Base-by-base conservation (phyloP, 805 yeast genomes). In the Kodamaea kaohsiungensis region DNA sequence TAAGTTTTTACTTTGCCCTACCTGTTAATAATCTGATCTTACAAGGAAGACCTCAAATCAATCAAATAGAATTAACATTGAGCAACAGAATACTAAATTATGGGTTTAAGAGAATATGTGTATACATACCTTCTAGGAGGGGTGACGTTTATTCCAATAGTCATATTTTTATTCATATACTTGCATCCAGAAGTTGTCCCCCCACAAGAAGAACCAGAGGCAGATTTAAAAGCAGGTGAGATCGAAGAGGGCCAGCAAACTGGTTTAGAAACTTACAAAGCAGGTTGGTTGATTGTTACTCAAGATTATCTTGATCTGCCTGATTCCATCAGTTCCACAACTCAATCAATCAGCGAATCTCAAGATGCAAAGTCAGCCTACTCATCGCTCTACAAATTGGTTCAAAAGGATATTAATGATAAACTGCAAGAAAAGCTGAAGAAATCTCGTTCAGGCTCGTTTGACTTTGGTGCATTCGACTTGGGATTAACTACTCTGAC, bases 211-310 rank as follows among this genome's bases (percentile, higher is more conserved):
- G 1, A 59, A 55, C 12, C 49, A 54, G 10, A 18, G 19, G 42
- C 51, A 43, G 70, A 72, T 5, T 70, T 86, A 50, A 84, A 80
- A 58, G 84, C 86, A 3, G 88, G 88, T 0, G 85, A 82, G 56
- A 62, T 87, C n/a, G 85, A 86, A 53, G 92, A 88, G 60, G 69
- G 71, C 10, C 69, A 72, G 40, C 74, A 77, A n/a, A 67, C 82
- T 0, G 96, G 95, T 2, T 81, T 87, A 0, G 83, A 84, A 22
- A 80, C 90, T 0, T 79, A 70, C 60, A 82, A 79, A 64, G 73
- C 83, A 9, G 97, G 96, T 7, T 89, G 96, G 96, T 71, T 91
- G 1, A 83, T 87, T 2, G 92, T 92, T n/a, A 88, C 96, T 0
- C 85, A 84, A 56, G 93, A 88, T 59, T 89, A 86, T 65, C 48